These are phyloP conservation scores for Mycena pura DNA, from an alignment of 768 basidiomycete genomes.

Conservation along the genomic window DNA sequence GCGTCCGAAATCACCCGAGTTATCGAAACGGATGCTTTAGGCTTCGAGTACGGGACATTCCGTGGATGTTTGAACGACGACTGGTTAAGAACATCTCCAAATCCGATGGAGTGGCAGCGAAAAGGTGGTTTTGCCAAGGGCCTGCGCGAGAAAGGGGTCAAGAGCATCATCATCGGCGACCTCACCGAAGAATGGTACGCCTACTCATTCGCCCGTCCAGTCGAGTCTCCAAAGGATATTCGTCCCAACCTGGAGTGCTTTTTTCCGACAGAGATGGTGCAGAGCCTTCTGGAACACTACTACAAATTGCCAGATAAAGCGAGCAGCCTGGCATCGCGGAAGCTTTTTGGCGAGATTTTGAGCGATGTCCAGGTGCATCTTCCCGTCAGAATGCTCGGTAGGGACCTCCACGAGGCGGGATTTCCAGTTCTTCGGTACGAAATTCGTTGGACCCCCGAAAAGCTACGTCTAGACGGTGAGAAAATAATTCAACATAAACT, in stretches of 20 bases:
- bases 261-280: constrained; percentile 57
- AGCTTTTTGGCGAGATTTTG: constrained; percentile 64
- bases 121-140: constrained; percentile 62
- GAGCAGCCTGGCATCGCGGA: constrained; percentile 48
- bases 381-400: constrained; percentile 65
- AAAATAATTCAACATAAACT: not conserved
- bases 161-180: constrained; percentile 69
- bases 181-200: constrained; percentile 80
- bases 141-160: constrained; percentile 63
- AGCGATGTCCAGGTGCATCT: constrained; percentile 72
- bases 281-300: constrained; percentile 54
- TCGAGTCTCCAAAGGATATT: constrained; percentile 56
- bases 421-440: constrained; percentile 75
- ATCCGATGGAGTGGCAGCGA: constrained; percentile 74
- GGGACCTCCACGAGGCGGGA: constrained; percentile 59
- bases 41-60: constrained; percentile 65
- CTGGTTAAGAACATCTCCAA: constrained; percentile 61
- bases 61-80: constrained; percentile 66
- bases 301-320: constrained; percentile 46
- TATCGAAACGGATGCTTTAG: constrained; percentile 65
- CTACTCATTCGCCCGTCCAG: constrained; percentile 73
- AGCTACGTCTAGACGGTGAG: constrained; percentile 58
- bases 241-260: constrained; percentile 65
- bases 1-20: constrained; percentile 57
- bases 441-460: constrained; percentile 74